Conservation (phyloP, 2,329 filamentous ascomycete species). For the Stromatinia cepivora region DNA sequence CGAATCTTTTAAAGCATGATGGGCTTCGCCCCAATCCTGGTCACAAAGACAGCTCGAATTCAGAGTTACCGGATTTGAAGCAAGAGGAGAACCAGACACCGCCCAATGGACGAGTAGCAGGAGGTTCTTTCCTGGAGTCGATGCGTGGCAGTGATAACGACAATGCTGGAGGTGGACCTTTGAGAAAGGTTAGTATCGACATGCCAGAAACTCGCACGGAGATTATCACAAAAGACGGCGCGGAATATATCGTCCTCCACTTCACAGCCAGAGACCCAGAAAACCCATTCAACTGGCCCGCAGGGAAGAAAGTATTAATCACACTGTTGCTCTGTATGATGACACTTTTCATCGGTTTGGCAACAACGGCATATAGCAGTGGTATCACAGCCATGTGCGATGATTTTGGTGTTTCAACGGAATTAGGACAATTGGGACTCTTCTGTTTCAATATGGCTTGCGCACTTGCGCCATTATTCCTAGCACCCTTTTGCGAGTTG, state of each 20-base stretch:
- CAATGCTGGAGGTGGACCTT: conserved; percentile 37
- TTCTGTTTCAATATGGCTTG: conserved; percentile 82
- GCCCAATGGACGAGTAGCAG: conserved; percentile 43
- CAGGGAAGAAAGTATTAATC: conserved; percentile 48
- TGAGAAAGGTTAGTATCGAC: conserved; percentile 49
- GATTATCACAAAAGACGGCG: conserved; percentile 45
- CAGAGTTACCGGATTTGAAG: conserved; percentile 21
- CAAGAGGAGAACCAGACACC: conserved; percentile 30
- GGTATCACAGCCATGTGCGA: conserved; percentile 49
- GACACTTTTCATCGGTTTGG: conserved; percentile 55
- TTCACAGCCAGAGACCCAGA: conserved; percentile 50
- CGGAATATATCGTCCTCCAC: conserved; percentile 49
- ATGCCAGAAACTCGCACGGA: conserved; percentile 51
- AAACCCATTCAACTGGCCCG: conserved; percentile 54
- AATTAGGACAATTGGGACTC: conserved; percentile 51
- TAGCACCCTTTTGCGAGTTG: conserved; percentile 84
- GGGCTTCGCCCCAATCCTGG: neutral
- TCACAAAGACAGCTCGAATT: conserved; percentile 3
- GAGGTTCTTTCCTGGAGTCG: conserved; percentile 43
- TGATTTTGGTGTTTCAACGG: conserved; percentile 46
- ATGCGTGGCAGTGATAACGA: conserved; percentile 40
- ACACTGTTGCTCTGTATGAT: conserved; percentile 51
- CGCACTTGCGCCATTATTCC: conserved; percentile 76
- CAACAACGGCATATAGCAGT: conserved; percentile 54
- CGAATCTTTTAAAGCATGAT: conserved; percentile 5